Evolutionary conservation across 371 early-diverging fungal species (phyloP).

Genomic region (Phascolomyces articulosus): DNA sequence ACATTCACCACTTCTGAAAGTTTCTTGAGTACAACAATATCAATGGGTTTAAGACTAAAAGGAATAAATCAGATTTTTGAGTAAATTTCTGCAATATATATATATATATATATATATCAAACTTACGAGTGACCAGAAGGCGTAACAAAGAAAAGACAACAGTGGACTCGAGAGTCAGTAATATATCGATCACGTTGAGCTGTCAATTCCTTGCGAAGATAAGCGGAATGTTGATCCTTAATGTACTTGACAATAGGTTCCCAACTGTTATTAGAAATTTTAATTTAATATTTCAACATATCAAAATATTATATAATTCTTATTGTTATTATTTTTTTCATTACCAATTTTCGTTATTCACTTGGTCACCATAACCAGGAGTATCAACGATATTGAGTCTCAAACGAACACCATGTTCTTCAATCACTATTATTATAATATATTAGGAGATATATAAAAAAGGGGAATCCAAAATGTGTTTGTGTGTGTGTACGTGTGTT

Average conservation of each 20-base stretch:
- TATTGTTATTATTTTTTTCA: too few relatives aligned
- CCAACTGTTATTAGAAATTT: constrained; percentile 54
- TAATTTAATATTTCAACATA: too few relatives aligned
- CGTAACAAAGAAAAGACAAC: constrained; percentile 74
- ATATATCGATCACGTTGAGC: constrained; percentile 82
- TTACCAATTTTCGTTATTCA: constrained; percentile 87
- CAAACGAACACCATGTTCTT: constrained; percentile 82
- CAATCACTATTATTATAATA: constrained; percentile 54
- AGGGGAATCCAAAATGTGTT: background rate
- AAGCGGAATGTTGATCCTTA: constrained; percentile 87
- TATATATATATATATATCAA: too few relatives aligned
- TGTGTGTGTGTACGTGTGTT: background rate
- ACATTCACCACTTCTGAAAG: constrained; percentile 73
- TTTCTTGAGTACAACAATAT: constrained; percentile 71
- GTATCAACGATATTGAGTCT: constrained; percentile 80
- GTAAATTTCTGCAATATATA: too few relatives aligned
- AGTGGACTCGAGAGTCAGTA: constrained; percentile 81
- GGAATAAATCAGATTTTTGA: background rate
- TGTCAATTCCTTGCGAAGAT: constrained; percentile 84
- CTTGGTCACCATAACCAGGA: constrained; percentile 77
- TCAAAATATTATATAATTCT: too few relatives aligned
- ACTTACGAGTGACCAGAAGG: constrained; percentile 73
- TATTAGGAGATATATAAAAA: constrained; percentile 7
- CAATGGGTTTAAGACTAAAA: constrained; percentile 73
- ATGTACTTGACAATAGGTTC: constrained; percentile 88